Evolutionary conservation across 2,329 filamentous ascomycete species (phyloP).

Genomic region (Aspergillus hiratsukae): DNA sequence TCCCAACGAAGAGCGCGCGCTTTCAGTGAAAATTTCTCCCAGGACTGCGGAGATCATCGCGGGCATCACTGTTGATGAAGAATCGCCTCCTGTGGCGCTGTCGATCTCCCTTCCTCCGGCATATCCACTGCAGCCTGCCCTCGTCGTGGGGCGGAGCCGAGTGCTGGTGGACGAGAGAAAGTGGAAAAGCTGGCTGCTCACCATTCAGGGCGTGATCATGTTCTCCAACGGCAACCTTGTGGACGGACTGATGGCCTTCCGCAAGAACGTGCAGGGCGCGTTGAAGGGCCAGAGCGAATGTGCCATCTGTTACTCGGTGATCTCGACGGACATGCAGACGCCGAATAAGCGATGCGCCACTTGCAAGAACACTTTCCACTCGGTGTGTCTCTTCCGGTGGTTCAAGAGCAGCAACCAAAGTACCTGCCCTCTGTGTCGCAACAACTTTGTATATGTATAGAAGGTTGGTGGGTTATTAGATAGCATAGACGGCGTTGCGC

Average conservation of each 20-base stretch:
- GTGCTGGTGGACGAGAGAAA: slow-evolving; percentile 87
- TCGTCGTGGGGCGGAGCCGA: slow-evolving; percentile 71
- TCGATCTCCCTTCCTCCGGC: slow-evolving; percentile 72
- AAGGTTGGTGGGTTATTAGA: slow-evolving; percentile 9
- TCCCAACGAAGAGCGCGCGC: slow-evolving; percentile 48
- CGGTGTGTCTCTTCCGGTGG: slow-evolving; percentile 89
- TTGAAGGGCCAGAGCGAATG: slow-evolving; percentile 93
- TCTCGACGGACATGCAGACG: slow-evolving; percentile 80
- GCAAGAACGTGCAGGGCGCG: slow-evolving; percentile 78
- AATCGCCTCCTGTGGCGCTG: slow-evolving; percentile 74
- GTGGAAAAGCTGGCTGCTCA: slow-evolving; percentile 87
- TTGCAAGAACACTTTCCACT: slow-evolving; percentile 92
- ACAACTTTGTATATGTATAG: slow-evolving; percentile 65
- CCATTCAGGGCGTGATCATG: slow-evolving; percentile 85
- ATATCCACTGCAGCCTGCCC: slow-evolving; percentile 77
- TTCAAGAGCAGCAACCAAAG: slow-evolving; percentile 90
- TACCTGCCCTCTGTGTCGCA: slow-evolving; percentile 88
- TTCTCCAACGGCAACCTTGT: slow-evolving; percentile 86
- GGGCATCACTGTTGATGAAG: slow-evolving; percentile 83
- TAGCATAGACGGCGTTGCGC: slow-evolving; percentile 1
- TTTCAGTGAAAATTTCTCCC: slow-evolving; percentile 66
- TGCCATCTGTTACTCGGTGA: slow-evolving; percentile 94
- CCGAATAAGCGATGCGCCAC: slow-evolving; percentile 89
- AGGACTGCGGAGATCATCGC: slow-evolving; percentile 73
- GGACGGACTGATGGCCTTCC: slow-evolving; percentile 80